These are phyloP conservation scores for Sporothrix protearum DNA, from an alignment of 2,329 filamentous ascomycete species.

Conservation along the genomic window DNA sequence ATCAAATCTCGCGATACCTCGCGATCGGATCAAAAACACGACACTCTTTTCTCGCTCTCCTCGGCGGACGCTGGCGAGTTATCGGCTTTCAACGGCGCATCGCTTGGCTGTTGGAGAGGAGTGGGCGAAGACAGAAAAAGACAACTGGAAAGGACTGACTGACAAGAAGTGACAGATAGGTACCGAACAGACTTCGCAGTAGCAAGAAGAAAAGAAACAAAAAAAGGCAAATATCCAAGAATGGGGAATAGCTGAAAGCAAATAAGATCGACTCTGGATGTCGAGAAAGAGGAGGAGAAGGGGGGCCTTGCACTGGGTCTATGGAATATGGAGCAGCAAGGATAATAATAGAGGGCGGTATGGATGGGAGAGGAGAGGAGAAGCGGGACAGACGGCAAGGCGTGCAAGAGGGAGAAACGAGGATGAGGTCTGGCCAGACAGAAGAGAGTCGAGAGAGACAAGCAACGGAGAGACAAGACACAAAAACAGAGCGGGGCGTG, in stretches of 20 bases:
- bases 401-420: not conserved
- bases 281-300: not conserved
- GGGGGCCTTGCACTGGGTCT: not conserved
- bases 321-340: conserved; percentile 10
- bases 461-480: not conserved
- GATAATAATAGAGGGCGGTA: conserved; percentile 9
- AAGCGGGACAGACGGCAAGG: not conserved
- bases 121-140: not conserved
- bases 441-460: not conserved
- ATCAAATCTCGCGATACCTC: not conserved
- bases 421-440: not conserved
- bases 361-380: not conserved
- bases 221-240: not conserved
- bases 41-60: conserved; percentile 17
- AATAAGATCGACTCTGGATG: conserved; percentile 9
- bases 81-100: conserved; percentile 7
- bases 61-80: not conserved
- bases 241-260: not conserved
- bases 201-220: not conserved
- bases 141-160: not conserved
- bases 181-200: not conserved
- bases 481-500: not conserved
- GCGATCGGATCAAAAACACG: not conserved
- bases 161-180: not conserved
- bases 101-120: not conserved